Evolutionary conservation across 1,139 yeast species (phyloP), one percentile per base, ranked within the genome.

Genomic region (Pichia sp.): DNA sequence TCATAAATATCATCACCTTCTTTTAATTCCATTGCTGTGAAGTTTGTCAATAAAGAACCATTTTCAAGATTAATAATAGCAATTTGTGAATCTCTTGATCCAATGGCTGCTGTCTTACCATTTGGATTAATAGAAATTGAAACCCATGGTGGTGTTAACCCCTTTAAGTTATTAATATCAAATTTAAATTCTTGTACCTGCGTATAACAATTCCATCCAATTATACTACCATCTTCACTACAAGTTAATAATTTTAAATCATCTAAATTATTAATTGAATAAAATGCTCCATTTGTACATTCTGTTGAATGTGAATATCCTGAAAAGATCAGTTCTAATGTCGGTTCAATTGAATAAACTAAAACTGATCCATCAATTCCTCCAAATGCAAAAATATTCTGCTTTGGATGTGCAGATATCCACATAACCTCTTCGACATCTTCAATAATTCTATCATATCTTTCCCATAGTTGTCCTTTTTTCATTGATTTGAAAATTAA

Each of bases 361-460:
- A 97, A 92, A 15, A 90, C 95, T 0, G 96, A 83, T 2, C 98
- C 97, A 65, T 90, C 97, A 12, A 73, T 72, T 37, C 90, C 92
- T 52, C 98, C 97, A 62, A 88, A 87, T n/a, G 97, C 97, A 70
- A 92, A 87, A 49, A 82, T 77, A 29, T 79, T 74, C 54, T 83
- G 85, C 25, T 72, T 69, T 23, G 97, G 96, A 66, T 92, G 98
- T 46, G 80, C 76, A 36, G 74, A 67, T 48, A 92, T 72, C 95
- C 96, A 90, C 47, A 75, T 73, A 16, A 83, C 70, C 64, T 84
- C 99, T 58, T 86, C 95, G 34, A 87, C 94, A 66, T 89, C 97
- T 61, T 86, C 90, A 53, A 87, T 69, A 55, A 83, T 80, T 39
- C 80, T 83, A 53, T 79, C 73, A 39, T 37, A 53, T 60, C 76